Conservation (phyloP, 2,329 filamentous ascomycete species). For the Penicillium rolfsii region DNA sequence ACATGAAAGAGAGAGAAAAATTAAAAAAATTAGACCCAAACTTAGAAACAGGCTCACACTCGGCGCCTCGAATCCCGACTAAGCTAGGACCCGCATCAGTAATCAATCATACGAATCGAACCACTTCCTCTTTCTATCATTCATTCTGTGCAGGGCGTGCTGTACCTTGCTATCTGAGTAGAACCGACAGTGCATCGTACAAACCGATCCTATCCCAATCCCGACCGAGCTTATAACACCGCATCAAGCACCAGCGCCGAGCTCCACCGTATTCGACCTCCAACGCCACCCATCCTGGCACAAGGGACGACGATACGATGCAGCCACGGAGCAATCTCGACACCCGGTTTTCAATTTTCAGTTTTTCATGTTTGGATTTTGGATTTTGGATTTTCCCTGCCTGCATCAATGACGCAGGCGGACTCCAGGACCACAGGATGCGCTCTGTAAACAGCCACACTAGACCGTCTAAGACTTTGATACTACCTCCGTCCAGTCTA, state of each 20-base stretch:
- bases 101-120: slow-evolving; percentile 7
- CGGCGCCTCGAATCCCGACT: neutral
- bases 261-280: neutral
- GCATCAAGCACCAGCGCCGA: neutral
- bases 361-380: too few relatives aligned
- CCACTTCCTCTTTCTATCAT: neutral
- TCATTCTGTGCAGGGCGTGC: neutral
- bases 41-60: neutral
- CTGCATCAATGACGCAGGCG: neutral
- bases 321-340: neutral
- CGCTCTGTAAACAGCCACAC: too few relatives aligned
- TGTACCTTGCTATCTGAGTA: neutral
- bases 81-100: too few relatives aligned
- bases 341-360: neutral
- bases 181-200: too few relatives aligned
- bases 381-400: neutral
- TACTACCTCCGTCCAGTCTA: neutral
- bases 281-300: neutral
- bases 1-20: neutral
- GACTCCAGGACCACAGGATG: neutral
- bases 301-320: neutral
- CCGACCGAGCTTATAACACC: neutral
- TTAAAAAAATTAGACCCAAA: neutral
- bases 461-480: neutral
- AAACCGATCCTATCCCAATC: neutral